These are phyloP conservation scores for Abrus precatorius DNA, from an alignment of 306 rosid species.

Conservation along the genomic window DNA sequence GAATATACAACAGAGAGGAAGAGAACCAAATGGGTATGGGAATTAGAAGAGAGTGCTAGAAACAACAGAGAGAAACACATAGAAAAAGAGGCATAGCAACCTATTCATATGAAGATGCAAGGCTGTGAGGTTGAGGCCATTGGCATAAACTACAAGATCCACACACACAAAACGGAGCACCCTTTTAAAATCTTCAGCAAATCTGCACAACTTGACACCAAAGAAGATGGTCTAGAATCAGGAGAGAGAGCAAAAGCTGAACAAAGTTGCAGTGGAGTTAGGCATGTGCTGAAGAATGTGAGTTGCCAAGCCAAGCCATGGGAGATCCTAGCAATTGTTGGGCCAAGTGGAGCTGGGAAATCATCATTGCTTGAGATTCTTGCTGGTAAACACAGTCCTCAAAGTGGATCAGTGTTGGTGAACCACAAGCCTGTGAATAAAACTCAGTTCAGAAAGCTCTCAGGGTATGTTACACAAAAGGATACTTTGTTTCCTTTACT, in stretches of 20 bases:
- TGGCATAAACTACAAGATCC: constrained; percentile 72
- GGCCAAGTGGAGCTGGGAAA: constrained; percentile 97
- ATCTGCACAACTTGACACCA: constrained; percentile 41
- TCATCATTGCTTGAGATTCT: constrained; percentile 87
- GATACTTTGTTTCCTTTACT: constrained; percentile 84
- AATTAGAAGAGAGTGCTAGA: constrained; percentile 46
- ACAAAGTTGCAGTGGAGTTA: constrained; percentile 48
- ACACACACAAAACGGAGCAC: constrained; percentile 54
- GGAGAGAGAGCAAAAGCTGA: constrained; percentile 51
- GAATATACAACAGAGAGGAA: constrained; percentile 38
- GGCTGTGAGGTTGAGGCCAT: constrained; percentile 89
- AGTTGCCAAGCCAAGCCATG: constrained; percentile 71
- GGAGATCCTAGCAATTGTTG: constrained; percentile 92
- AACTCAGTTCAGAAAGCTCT: constrained; percentile 75
- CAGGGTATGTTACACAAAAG: constrained; percentile 90
- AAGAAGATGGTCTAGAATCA: constrained; percentile 46
- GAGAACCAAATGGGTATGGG: constrained; percentile 47
- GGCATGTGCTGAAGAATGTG: constrained; percentile 73
- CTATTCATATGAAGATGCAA: constrained; percentile 71
- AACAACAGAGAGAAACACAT: constrained; percentile 37
- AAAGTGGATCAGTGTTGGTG: constrained; percentile 69
- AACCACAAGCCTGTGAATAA: constrained; percentile 68
- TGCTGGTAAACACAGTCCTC: constrained; percentile 76
- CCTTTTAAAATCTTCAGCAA: constrained; percentile 64
- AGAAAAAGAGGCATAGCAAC: constrained; percentile 30